Evolutionary conservation across 2,329 filamentous ascomycete genomes (phyloP).

Genomic region (Mycosphaerella arachidis): DNA sequence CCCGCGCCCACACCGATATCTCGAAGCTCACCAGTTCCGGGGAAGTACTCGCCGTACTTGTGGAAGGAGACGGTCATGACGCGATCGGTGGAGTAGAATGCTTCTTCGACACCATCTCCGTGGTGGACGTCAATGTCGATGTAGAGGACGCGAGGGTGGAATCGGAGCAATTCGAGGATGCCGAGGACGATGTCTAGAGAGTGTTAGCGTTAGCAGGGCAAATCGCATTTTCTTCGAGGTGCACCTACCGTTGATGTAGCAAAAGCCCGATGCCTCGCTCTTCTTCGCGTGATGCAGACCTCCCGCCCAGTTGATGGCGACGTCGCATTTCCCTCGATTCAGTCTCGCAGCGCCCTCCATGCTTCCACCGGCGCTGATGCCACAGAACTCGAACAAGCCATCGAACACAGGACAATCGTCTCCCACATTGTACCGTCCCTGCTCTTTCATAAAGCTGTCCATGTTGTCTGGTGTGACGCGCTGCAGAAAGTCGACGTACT

Average conservation of each 20-base stretch:
- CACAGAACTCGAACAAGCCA: slow-evolving; percentile 66
- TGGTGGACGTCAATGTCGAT: slow-evolving; percentile 66
- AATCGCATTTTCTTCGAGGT: neutral
- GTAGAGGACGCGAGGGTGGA: slow-evolving; percentile 61
- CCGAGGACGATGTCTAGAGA: slow-evolving; percentile 59
- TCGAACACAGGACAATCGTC: slow-evolving; percentile 63
- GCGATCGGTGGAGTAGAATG: slow-evolving; percentile 66
- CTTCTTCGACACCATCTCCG: slow-evolving; percentile 66
- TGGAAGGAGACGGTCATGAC: slow-evolving; percentile 70
- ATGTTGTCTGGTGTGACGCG: slow-evolving; percentile 99
- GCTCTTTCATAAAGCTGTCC: slow-evolving; percentile 86
- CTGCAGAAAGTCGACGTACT: slow-evolving; percentile 67
- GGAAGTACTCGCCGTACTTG: slow-evolving; percentile 70
- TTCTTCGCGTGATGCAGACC: slow-evolving; percentile 48
- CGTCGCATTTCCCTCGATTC: slow-evolving; percentile 64
- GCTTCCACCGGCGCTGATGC: slow-evolving; percentile 64
- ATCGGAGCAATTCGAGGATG: slow-evolving; percentile 60
- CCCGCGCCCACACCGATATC: slow-evolving; percentile 64
- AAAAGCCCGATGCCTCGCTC: slow-evolving; percentile 46
- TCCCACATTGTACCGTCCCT: slow-evolving; percentile 70
- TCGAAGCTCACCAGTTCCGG: slow-evolving; percentile 63
- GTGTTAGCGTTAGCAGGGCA: neutral
- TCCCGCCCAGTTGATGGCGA: slow-evolving; percentile 54
- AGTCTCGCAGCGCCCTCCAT: slow-evolving; percentile 68
- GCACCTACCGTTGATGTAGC: slow-evolving; percentile 44